Base-by-base conservation (phyloP, 768 basidiomycete genomes). In the Gymnopilus junonius region DNA sequence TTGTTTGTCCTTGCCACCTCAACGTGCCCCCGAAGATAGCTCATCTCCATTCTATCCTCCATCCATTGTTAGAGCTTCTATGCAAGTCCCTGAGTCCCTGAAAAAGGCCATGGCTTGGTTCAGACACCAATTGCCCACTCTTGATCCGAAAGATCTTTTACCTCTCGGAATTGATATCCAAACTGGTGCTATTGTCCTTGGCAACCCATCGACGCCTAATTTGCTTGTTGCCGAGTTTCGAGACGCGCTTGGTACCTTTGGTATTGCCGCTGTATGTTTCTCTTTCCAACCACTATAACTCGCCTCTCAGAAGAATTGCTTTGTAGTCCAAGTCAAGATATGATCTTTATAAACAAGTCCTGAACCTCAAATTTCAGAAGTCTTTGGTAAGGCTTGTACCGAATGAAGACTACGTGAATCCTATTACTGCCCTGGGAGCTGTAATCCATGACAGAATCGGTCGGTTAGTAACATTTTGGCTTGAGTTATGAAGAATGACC, bases 121-220 rank as follows among this genome's bases (percentile, higher is more conserved):
- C 25, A 82, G 79, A 62, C 75, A 75, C 17, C 89, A 91, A 66
- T 75, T 92, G 59, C 93, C 92, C 1, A 85, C 80, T 62, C 78
- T 94, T 34, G 89, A 94, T 69, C 85, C 91, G 17, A 91, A 90
- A 67, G 93, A 95, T 70, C 76, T 95, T n/a, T 78, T 98, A 7
- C 97, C 97, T 2, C 73, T 97, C 61, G 92, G 94, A 25, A 82
- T 98, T 57, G 85, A 88, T 63, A 80, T 91, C n/a, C 79, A 80
- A 34, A 93, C 89, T 56, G 93, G 93, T 25, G 91, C 91, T 17
- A 86, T 99, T 50, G 85, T 92, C 20, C 83, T 90, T 20, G 97
- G 97, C 11, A 98, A 96, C 76, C 77, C 85, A 21, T 93, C 96
- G 0, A 97, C 94, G 0, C 90, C 92, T 0, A 90, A 81, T 69